Evolutionary conservation across 805 yeast species (phyloP).

Genomic region (Clavispora santaluciae): DNA sequence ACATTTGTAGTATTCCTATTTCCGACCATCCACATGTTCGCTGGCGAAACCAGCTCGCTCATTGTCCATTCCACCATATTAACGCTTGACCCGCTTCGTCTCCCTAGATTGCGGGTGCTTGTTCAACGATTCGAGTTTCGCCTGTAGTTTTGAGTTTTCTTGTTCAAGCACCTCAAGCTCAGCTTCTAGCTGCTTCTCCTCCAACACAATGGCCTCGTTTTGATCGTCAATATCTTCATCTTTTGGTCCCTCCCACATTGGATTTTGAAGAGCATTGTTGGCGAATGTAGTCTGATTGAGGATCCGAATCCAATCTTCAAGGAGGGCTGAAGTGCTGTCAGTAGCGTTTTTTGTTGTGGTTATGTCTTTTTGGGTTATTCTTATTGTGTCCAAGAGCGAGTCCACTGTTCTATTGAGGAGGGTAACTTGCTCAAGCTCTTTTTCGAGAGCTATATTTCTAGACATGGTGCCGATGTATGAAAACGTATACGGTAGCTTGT

Average conservation of each 20-base stretch:
- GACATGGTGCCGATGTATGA: slow-evolving; percentile 11
- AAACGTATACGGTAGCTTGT: too few relatives aligned
- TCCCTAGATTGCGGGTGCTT: background rate
- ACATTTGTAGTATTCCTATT: too few relatives aligned
- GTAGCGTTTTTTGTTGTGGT: slow-evolving; percentile 36
- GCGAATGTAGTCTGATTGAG: slow-evolving; percentile 59
- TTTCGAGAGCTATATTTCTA: slow-evolving; percentile 16
- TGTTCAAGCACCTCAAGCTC: slow-evolving; percentile 22
- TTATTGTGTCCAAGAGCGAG: slow-evolving; percentile 25
- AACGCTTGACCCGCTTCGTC: background rate
- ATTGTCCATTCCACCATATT: background rate
- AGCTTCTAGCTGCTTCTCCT: slow-evolving; percentile 21
- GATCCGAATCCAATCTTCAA: slow-evolving; percentile 58
- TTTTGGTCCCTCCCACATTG: slow-evolving; percentile 17
- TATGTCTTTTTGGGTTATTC: slow-evolving; percentile 25
- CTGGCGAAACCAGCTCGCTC: background rate
- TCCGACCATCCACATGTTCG: background rate
- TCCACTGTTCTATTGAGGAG: slow-evolving; percentile 30
- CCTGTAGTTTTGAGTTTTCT: slow-evolving; percentile 22
- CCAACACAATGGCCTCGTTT: background rate
- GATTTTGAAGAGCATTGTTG: slow-evolving; percentile 23
- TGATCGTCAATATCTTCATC: slow-evolving; percentile 19
- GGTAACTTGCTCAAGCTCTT: slow-evolving; percentile 21
- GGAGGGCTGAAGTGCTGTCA: slow-evolving; percentile 43
- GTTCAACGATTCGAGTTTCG: slow-evolving; percentile 12